Evolutionary conservation across 306 rosid genomes (phyloP).

Genomic region (Nissolia schottii): DNA sequence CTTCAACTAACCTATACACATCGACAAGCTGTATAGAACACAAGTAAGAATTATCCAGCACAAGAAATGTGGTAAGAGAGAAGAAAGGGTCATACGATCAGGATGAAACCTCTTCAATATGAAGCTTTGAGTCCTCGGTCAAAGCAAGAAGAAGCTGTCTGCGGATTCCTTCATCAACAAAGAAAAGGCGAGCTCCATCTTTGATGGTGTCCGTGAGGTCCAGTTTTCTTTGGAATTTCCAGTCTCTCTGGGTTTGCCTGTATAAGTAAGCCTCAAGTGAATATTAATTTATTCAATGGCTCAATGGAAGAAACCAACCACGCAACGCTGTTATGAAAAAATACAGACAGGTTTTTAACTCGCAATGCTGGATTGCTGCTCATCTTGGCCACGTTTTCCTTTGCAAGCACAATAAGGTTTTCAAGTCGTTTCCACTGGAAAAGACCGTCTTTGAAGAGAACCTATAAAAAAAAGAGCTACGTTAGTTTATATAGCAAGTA

Average conservation of each 20-base stretch:
- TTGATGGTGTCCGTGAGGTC: slow-evolving; percentile 95
- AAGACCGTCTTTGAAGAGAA: slow-evolving; percentile 87
- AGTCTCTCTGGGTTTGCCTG: slow-evolving; percentile 56
- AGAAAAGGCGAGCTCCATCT: slow-evolving; percentile 93
- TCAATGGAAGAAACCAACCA: slow-evolving; percentile 20
- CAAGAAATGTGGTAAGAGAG: slow-evolving; percentile 4
- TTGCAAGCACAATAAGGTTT: slow-evolving; percentile 91
- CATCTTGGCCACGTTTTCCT: slow-evolving; percentile 95
- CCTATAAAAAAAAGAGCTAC: slow-evolving; percentile 44
- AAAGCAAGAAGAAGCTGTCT: slow-evolving; percentile 92
- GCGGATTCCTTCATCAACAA: slow-evolving; percentile 86
- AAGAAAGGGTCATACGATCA: background rate
- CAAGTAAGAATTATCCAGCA: slow-evolving; percentile 19
- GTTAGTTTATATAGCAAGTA: background rate
- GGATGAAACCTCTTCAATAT: slow-evolving; percentile 79
- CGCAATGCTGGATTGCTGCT: slow-evolving; percentile 89
- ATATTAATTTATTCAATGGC: slow-evolving; percentile 22
- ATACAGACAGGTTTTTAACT: slow-evolving; percentile 59
- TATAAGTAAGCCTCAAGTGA: slow-evolving; percentile 12
- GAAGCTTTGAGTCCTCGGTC: slow-evolving; percentile 97
- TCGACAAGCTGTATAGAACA: slow-evolving; percentile 75
- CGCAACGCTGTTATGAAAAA: slow-evolving; percentile 6
- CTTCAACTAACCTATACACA: slow-evolving; percentile 85
- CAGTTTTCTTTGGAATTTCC: slow-evolving; percentile 56
- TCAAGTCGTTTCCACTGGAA: slow-evolving; percentile 99